Percentiles rank a stretch among this genome's conserved stretches.
phyloP scores from a whole-genome alignment of 129 eudicot genomes.

The carrot (Daucus carota) region DNA sequence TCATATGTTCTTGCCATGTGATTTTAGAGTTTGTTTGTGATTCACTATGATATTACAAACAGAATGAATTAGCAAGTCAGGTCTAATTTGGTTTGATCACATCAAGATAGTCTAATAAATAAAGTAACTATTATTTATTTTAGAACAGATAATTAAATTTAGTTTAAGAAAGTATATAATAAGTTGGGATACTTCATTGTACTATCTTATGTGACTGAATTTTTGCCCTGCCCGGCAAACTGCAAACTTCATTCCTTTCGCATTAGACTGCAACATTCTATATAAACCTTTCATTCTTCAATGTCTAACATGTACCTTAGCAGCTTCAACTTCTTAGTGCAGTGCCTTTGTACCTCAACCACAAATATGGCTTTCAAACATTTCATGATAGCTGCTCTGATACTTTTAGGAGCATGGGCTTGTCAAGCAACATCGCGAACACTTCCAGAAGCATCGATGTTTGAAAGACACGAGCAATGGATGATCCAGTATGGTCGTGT shows the following conservation, averaged over 20 bases:
- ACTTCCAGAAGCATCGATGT: conserved; percentile 19
- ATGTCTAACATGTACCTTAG: not conserved
- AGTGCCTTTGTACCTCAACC: not conserved
- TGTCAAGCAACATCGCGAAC: conserved; percentile 4
- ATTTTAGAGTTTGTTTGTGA: no score
- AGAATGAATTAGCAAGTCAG: no score
- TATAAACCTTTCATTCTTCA: not conserved
- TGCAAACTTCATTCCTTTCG: not conserved
- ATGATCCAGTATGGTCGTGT: conserved; percentile 8
- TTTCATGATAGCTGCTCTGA: conserved; percentile 7
- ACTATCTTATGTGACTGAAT: not conserved
- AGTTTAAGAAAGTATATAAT: no score
- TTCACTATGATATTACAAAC: no score
- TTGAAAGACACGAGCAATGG: conserved; percentile 10
- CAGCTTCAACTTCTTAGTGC: not conserved
- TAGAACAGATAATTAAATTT: no score
- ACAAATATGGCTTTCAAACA: conserved; percentile 18
- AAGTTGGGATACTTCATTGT: not conserved
- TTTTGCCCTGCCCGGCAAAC: not conserved
- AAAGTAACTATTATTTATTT: not conserved
- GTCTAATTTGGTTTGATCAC: no score
- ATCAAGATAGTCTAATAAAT: not conserved
- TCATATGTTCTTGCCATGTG: no score
- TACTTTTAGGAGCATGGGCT: conserved; percentile 10
- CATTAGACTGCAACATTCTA: not conserved